Percentiles rank a stretch among this genome's conserved stretches.
Evolutionary conservation across 306 rosid genomes (phyloP).

Genomic region (Prunus dulcis): DNA sequence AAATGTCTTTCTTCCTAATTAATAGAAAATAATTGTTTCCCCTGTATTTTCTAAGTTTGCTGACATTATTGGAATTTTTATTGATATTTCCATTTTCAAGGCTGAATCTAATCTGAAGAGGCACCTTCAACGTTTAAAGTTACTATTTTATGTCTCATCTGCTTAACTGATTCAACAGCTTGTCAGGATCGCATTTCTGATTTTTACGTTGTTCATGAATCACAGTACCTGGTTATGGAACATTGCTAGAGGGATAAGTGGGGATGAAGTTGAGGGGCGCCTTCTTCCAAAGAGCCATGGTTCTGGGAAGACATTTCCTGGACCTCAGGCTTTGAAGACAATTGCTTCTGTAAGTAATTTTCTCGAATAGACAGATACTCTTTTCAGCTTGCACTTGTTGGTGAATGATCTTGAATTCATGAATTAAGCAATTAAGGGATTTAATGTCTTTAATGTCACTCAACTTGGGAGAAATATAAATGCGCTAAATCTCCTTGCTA

Average conservation of each 20-base stretch:
- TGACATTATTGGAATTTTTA: background rate
- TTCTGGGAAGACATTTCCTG: conserved; percentile 95
- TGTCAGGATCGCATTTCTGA: conserved; percentile 27
- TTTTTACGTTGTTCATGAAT: conserved; percentile 29
- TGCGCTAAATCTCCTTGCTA: background rate
- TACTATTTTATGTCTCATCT: background rate
- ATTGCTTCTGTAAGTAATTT: conserved; percentile 57
- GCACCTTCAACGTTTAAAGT: background rate
- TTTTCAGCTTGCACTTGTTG: background rate
- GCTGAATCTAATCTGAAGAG: background rate
- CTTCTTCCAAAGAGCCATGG: conserved; percentile 98
- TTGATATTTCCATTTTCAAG: background rate
- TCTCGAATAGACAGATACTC: background rate
- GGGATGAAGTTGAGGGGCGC: conserved; percentile 90
- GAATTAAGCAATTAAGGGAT: background rate
- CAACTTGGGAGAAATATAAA: background rate
- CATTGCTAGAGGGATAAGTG: conserved; percentile 82
- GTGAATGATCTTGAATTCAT: background rate
- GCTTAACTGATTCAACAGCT: conserved; percentile 14
- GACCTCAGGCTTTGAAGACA: conserved; percentile 82
- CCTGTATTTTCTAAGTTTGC: too few species aligned
- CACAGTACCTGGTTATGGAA: conserved; percentile 97
- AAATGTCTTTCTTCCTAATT: too few species aligned
- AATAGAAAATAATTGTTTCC: too few species aligned
- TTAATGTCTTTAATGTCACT: background rate